Conservation (phyloP, 2,329 filamentous ascomycete genomes). For the Colletotrichum salicis region DNA sequence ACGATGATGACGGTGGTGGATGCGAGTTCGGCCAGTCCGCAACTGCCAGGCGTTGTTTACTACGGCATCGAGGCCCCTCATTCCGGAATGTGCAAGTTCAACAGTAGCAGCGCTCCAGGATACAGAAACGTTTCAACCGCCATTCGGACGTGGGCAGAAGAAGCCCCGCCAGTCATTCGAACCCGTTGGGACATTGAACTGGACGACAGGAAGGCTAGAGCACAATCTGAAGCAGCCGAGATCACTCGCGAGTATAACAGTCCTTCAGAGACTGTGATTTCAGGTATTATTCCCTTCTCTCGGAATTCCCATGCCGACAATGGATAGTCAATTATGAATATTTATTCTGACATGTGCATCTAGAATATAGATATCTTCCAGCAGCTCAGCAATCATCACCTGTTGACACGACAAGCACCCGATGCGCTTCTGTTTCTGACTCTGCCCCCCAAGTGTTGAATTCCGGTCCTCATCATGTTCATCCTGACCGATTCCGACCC, state of each 20-base stretch:
- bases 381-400: neutral
- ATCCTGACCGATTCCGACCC: constrained; percentile 68
- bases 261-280: constrained; percentile 37
- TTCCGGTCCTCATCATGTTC: constrained; percentile 48
- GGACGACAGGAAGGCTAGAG: constrained; percentile 58
- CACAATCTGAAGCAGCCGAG: constrained; percentile 58
- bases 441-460: neutral
- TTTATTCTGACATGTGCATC: neutral
- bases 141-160: constrained; percentile 62
- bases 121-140: constrained; percentile 65
- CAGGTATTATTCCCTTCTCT: neutral
- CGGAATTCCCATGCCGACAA: too few species aligned
- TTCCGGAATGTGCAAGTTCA: constrained; percentile 78
- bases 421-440: neutral
- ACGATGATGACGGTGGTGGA: constrained; percentile 75
- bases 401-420: neutral
- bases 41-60: constrained; percentile 75
- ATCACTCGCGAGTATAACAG: constrained; percentile 42
- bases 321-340: neutral
- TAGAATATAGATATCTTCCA: neutral
- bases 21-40: constrained; percentile 74
- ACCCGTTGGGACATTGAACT: constrained; percentile 71
- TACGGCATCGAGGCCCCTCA: constrained; percentile 82
- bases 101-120: constrained; percentile 71
- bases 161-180: constrained; percentile 64